Conservation (phyloP, 768 basidiomycete species). For the Gautieria morchelliformis region DNA sequence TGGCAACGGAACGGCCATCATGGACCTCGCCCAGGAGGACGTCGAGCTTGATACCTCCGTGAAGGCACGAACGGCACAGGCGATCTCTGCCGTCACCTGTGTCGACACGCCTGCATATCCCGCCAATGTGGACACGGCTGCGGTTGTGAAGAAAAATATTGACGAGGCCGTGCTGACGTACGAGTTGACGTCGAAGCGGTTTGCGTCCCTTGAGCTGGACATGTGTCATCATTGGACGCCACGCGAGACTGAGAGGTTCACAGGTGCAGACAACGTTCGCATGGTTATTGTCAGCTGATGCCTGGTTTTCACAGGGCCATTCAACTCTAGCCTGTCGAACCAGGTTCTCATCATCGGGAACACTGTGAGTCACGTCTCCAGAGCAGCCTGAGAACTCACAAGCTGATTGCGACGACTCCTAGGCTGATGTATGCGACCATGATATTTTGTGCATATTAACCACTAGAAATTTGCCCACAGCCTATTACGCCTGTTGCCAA, state of each 20-base stretch:
- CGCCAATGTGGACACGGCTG: slow-evolving; percentile 10
- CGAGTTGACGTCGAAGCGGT: slow-evolving; percentile 13
- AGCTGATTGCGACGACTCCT: neutral
- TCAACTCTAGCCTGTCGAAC: slow-evolving; percentile 12
- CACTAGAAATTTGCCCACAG: slow-evolving; percentile 5
- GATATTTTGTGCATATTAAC: neutral
- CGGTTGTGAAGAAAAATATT: slow-evolving; percentile 15
- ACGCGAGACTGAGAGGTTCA: slow-evolving; percentile 11
- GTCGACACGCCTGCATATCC: slow-evolving; percentile 19
- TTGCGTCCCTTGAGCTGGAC: slow-evolving; percentile 14
- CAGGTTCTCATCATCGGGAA: slow-evolving; percentile 13
- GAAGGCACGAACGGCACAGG: slow-evolving; percentile 12
- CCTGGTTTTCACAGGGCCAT: slow-evolving; percentile 7
- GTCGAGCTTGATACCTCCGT: slow-evolving; percentile 11
- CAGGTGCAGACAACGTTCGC: neutral
- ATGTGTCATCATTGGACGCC: slow-evolving; percentile 17
- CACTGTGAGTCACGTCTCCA: slow-evolving; percentile 6
- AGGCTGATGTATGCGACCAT: neutral
- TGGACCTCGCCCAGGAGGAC: slow-evolving; percentile 13
- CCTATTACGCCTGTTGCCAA: slow-evolving; percentile 22
- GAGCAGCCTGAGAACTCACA: neutral
- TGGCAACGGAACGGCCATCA: slow-evolving; percentile 17
- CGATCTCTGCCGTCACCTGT: slow-evolving; percentile 23
- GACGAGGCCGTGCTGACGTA: slow-evolving; percentile 16
- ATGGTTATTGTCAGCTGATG: neutral